Conservation (phyloP, 2,329 filamentous ascomycete genomes). For the Nemania abortiva region DNA sequence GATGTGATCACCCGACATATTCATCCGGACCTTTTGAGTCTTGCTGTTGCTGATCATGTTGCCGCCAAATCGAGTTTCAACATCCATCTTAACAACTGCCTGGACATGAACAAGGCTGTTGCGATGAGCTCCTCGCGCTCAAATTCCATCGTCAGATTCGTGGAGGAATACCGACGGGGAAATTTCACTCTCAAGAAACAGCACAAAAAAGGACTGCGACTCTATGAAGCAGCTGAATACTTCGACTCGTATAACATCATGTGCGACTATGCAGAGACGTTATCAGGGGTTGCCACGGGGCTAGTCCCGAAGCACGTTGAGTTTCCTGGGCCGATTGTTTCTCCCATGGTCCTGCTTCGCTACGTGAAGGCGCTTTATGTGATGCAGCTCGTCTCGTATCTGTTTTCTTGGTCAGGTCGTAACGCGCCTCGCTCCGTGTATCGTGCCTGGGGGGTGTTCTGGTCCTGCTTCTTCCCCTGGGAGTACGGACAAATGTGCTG, state of each 20-base stretch:
- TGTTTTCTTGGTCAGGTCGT: conserved; percentile 9
- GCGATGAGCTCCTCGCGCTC: neutral
- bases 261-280: neutral
- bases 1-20: neutral
- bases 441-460: conserved; percentile 22
- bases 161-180: neutral
- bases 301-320: neutral
- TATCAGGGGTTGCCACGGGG: neutral
- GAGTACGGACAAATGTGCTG: conserved; percentile 26
- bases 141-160: neutral
- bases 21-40: neutral
- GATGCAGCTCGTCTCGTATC: conserved; percentile 2
- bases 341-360: conserved; percentile 10
- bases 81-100: neutral
- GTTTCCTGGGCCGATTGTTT: neutral
- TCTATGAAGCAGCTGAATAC: neutral
- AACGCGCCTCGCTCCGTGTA: neutral
- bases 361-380: conserved; percentile 25
- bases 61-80: neutral
- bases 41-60: conserved; percentile 1
- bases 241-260: neutral
- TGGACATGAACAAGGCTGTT: neutral
- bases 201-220: neutral
- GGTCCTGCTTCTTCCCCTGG: conserved; percentile 19
- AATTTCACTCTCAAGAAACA: neutral